Evolutionary conservation across 768 basidiomycete genomes (phyloP).

Genomic region (Mycena haematopus): DNA sequence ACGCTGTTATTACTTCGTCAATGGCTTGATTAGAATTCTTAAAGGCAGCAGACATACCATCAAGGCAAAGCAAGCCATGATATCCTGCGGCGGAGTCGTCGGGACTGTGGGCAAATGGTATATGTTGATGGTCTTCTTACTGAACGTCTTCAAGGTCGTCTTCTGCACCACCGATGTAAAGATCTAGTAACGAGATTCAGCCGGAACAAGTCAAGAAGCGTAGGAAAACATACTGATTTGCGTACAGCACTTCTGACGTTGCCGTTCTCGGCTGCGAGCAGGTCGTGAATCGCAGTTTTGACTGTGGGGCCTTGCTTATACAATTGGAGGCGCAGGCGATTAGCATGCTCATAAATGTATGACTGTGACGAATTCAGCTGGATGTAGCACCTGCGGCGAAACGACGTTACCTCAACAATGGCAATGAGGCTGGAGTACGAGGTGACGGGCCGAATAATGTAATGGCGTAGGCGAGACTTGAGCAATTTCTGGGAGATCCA

Average conservation of each 20-base stretch:
- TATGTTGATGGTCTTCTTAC: not conserved
- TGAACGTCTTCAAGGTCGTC: not conserved
- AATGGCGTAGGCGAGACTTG: constrained; percentile 1
- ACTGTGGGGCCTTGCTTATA: constrained; percentile 1
- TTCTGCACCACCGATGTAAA: not conserved
- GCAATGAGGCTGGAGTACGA: not conserved
- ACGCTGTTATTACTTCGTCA: not conserved
- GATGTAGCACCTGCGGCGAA: not conserved
- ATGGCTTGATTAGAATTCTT: not conserved
- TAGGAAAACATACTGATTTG: not conserved
- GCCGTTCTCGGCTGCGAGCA: not conserved
- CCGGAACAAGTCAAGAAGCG: not conserved
- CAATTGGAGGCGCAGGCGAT: not conserved
- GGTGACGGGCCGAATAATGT: constrained; percentile 5
- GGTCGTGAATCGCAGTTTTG: not conserved
- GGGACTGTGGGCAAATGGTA: constrained; percentile 1
- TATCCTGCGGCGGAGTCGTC: not conserved
- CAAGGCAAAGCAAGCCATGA: not conserved
- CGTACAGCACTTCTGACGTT: not conserved
- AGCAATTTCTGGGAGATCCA: not conserved
- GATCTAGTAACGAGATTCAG: not conserved
- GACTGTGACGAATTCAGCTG: not conserved
- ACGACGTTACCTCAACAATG: constrained; percentile 2
- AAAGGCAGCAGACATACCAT: not conserved
- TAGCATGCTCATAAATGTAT: constrained; percentile 4